Conservation (phyloP, 352 stramenopile species). For the Pythium periplocum region DNA sequence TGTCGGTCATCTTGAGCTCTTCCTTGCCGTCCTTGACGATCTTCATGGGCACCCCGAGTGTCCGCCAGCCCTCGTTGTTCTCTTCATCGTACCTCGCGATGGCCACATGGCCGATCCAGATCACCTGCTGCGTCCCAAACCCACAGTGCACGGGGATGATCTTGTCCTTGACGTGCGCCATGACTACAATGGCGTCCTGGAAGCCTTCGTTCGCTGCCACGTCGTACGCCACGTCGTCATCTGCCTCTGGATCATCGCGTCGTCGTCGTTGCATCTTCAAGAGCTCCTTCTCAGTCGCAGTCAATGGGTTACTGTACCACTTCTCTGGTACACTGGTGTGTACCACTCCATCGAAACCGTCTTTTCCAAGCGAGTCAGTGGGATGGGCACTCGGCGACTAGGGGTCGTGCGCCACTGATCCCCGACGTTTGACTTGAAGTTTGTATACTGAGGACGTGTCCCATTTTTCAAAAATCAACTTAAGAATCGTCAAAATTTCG, state of each 20-base stretch:
- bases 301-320: too few relatives aligned
- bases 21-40: slow-evolving; percentile 40
- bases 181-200: slow-evolving; percentile 47
- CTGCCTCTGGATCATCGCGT: neutral
- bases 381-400: too few relatives aligned
- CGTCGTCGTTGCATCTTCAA: slow-evolving; percentile 1
- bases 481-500: too few relatives aligned
- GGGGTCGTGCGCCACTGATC: neutral
- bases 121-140: slow-evolving; percentile 65
- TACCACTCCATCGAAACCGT: too few relatives aligned
- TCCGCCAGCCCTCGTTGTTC: slow-evolving; percentile 37
- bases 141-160: slow-evolving; percentile 66
- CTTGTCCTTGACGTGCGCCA: slow-evolving; percentile 67
- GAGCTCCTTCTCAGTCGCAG: too few relatives aligned
- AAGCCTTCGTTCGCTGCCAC: slow-evolving; percentile 40
- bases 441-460: slow-evolving; percentile 14
- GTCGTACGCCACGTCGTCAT: neutral
- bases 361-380: too few relatives aligned
- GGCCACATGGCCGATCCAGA: slow-evolving; percentile 66
- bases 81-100: slow-evolving; percentile 67
- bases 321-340: too few relatives aligned
- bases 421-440: slow-evolving; percentile 6
- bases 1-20: slow-evolving; percentile 37
- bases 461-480: slow-evolving; percentile 12
- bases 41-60: slow-evolving; percentile 37